A percentile compares a stretch with the other conserved stretches of the same genome.
These are phyloP conservation scores for Geranium brycei DNA, from an alignment of 345 rosid species.

Conservation along the genomic window DNA sequence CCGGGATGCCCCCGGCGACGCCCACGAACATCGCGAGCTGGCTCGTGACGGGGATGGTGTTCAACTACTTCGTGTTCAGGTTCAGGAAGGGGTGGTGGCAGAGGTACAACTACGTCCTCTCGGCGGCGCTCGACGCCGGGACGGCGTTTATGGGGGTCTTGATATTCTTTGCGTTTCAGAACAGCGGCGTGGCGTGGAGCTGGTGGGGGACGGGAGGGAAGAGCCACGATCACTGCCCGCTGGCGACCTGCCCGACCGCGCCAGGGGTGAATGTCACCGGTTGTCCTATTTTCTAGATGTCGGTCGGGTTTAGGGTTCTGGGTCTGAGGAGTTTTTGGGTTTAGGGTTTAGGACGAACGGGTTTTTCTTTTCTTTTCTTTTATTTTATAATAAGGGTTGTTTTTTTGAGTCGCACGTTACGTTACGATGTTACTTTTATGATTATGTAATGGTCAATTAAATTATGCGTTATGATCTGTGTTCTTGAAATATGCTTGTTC, in stretches of 20 bases:
- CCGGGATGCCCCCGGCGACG: constrained; percentile 99
- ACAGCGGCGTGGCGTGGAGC: constrained; percentile 35
- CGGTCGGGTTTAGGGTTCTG: too few relatives aligned
- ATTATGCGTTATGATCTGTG: too few relatives aligned
- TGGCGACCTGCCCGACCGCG: constrained; percentile 80
- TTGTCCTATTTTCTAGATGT: constrained; percentile 37
- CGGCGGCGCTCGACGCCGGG: constrained; percentile 95
- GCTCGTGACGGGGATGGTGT: constrained; percentile 79
- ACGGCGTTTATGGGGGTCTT: constrained; percentile 97
- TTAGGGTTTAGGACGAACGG: too few relatives aligned
- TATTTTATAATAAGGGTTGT: too few relatives aligned
- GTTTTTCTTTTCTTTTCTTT: too few relatives aligned
- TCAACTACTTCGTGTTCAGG: constrained; percentile 84
- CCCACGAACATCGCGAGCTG: constrained; percentile 98
- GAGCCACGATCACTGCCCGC: constrained; percentile 69
- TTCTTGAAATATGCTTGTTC: too few relatives aligned
- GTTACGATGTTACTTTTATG: too few relatives aligned
- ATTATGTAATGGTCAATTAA: too few relatives aligned
- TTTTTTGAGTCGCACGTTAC: too few relatives aligned
- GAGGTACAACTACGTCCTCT: constrained; percentile 87
- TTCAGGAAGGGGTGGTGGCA: constrained; percentile 97
- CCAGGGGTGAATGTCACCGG: constrained; percentile 56
- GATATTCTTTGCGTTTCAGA: constrained; percentile 81
- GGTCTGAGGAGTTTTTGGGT: too few relatives aligned
- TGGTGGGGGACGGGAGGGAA: constrained; percentile 78